Percentiles rank a stretch among this genome's conserved stretches.
Evolutionary conservation across 106 monocot genomes (phyloP).

Genomic region (Vanilla planifolia): DNA sequence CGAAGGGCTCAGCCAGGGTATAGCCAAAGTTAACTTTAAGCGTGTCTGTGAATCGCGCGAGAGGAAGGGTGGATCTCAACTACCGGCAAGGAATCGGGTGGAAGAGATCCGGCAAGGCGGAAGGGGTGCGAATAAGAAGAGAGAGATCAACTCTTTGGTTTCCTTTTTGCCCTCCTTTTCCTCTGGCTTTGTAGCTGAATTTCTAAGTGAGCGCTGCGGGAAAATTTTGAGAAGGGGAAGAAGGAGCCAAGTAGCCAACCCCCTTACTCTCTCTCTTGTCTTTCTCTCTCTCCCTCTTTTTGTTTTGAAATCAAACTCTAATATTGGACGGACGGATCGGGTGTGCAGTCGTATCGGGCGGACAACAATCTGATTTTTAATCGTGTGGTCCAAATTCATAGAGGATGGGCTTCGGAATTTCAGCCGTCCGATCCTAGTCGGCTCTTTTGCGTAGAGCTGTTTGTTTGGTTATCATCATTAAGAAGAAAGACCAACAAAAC

Average conservation of each 20-base stretch:
- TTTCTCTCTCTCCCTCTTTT: conserved; percentile 62
- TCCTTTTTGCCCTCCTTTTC: neutral
- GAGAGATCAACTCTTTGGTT: neutral
- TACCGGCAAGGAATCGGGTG: neutral
- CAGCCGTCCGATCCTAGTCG: conserved; percentile 32
- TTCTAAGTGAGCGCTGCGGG: neutral
- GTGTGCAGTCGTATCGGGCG: conserved; percentile 14
- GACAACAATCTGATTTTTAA: neutral
- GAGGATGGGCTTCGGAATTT: conserved; percentile 13
- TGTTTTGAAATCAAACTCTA: conserved; percentile 69
- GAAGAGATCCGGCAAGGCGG: conserved; percentile 1
- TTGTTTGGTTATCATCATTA: no score
- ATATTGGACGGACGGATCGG: conserved; percentile 23
- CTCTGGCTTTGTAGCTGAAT: neutral
- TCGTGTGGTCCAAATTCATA: conserved; percentile 56
- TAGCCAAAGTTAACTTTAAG: conserved; percentile 4
- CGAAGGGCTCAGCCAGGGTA: neutral
- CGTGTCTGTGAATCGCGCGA: neutral
- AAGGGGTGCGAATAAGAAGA: conserved; percentile 1
- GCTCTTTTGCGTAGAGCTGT: no score
- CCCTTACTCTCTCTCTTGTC: conserved; percentile 7
- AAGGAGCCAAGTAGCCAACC: conserved; percentile 6
- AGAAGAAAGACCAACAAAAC: no score
- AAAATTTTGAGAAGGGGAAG: neutral
- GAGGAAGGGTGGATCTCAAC: neutral